These are phyloP conservation scores for Limnomonas spitsbergensis DNA, from an alignment of 139 green algal genomes.

Conservation along the genomic window DNA sequence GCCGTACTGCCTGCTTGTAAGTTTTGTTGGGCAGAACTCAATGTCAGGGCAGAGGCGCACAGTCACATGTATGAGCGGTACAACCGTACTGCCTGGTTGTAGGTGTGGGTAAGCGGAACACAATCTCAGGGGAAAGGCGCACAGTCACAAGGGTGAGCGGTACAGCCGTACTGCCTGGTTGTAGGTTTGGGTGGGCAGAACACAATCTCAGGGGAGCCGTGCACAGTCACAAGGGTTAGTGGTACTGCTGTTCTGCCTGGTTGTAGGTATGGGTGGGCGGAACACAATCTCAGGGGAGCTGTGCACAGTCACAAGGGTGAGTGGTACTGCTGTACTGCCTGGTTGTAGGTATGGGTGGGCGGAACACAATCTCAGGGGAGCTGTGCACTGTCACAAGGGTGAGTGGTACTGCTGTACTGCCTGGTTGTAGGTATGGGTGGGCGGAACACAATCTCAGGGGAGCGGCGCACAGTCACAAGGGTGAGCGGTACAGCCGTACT, in stretches of 20 bases:
- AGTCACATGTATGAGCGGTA: conserved; percentile 23
- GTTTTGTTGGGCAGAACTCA: too few species aligned
- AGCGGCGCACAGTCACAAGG: too few species aligned
- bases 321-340: not conserved
- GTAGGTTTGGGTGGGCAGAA: not conserved
- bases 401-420: conserved; percentile 19
- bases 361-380: too few species aligned
- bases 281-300: too few species aligned
- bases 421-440: not conserved
- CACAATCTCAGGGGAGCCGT: too few species aligned
- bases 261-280: not conserved
- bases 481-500: not conserved
- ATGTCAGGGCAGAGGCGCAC: too few species aligned
- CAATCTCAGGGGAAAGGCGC: too few species aligned
- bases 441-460: too few species aligned
- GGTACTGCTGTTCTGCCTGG: conserved; percentile 12
- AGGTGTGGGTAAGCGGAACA: too few species aligned
- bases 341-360: not conserved
- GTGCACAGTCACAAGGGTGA: too few species aligned
- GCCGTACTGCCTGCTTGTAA: not conserved
- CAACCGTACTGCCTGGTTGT: conserved; percentile 12
- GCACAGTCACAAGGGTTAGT: conserved; percentile 31
- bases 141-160: too few species aligned
- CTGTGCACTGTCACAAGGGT: too few species aligned
- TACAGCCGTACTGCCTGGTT: not conserved